A percentile compares a stretch with the other conserved stretches of the same genome.
Evolutionary conservation across 1,139 yeast species (phyloP).

Genomic region (Eremothecium gossypii): DNA sequence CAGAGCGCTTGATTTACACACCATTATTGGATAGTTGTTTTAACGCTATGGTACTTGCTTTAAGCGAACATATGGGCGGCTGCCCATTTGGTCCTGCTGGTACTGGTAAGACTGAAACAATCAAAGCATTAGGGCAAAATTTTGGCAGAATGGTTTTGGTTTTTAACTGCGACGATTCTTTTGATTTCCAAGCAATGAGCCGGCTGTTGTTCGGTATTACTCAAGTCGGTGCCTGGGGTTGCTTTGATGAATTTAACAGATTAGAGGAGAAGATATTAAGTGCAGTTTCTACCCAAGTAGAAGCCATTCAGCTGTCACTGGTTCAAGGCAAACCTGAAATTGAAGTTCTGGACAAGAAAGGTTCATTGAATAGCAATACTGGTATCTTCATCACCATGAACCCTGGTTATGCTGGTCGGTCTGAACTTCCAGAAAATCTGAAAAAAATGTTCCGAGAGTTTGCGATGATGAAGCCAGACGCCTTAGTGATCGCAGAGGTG

Average conservation of each 20-base stretch:
- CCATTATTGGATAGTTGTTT: constrained; percentile 61
- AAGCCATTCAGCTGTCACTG: constrained; percentile 54
- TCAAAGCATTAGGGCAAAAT: constrained; percentile 74
- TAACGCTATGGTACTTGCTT: constrained; percentile 64
- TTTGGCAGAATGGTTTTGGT: constrained; percentile 78
- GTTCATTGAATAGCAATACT: constrained; percentile 42
- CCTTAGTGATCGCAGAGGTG: constrained; percentile 59
- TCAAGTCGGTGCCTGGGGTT: constrained; percentile 87
- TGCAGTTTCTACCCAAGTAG: constrained; percentile 79
- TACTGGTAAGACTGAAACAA: constrained; percentile 90
- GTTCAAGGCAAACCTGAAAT: constrained; percentile 24
- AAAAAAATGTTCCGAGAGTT: constrained; percentile 70
- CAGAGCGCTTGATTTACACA: constrained; percentile 68
- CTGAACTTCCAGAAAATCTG: constrained; percentile 76
- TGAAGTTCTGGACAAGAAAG: constrained; percentile 41
- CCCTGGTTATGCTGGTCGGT: constrained; percentile 81
- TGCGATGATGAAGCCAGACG: constrained; percentile 69
- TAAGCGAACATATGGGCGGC: constrained; percentile 72
- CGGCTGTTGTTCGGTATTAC: constrained; percentile 76
- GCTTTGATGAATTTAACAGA: constrained; percentile 93
- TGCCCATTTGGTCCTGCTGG: constrained; percentile 97
- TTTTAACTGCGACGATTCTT: constrained; percentile 84
- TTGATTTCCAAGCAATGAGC: constrained; percentile 74
- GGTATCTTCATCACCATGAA: constrained; percentile 89
- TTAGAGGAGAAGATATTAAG: constrained; percentile 63